Conservation (phyloP, 2,329 filamentous ascomycete genomes). For the Geosmithia flava region DNA sequence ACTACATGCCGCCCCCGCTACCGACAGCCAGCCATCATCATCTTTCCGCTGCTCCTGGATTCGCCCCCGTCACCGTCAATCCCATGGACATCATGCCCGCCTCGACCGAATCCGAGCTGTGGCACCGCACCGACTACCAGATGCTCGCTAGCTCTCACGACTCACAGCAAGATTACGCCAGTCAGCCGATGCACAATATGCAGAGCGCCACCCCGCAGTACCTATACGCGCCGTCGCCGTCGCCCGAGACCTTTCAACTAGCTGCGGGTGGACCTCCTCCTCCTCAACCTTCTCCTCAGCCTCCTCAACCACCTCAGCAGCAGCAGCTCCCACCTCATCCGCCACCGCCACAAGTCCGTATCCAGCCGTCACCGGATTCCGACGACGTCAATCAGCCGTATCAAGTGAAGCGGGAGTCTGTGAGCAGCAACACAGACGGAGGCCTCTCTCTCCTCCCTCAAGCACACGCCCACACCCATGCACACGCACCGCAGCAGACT, state of each 20-base stretch:
- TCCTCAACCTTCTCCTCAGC: neutral
- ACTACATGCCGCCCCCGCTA: neutral
- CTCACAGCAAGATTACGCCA: neutral
- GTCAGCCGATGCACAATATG: neutral
- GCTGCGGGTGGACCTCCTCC: too few relatives aligned
- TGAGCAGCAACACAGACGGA: neutral
- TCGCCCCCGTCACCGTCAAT: conserved; percentile 32
- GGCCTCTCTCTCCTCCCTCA: neutral
- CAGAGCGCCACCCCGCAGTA: neutral
- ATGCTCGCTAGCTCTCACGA: conserved; percentile 14
- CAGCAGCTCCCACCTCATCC: too few relatives aligned
- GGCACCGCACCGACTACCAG: conserved; percentile 23
- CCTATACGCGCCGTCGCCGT: neutral
- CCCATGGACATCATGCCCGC: conserved; percentile 41
- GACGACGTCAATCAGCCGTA: neutral
- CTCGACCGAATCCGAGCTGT: conserved; percentile 22
- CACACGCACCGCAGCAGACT: neutral
- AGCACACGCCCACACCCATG: neutral
- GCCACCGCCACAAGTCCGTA: neutral
- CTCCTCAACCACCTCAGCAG: neutral
- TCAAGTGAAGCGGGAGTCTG: neutral
- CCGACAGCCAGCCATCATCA: neutral
- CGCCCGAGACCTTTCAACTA: neutral
- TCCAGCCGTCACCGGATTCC: neutral
- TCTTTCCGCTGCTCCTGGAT: neutral